Percentiles rank a stretch among this genome's conserved stretches.
Evolutionary conservation across 2,329 filamentous ascomycete species (phyloP).

Genomic region (Plenodomus biglobosus): DNA sequence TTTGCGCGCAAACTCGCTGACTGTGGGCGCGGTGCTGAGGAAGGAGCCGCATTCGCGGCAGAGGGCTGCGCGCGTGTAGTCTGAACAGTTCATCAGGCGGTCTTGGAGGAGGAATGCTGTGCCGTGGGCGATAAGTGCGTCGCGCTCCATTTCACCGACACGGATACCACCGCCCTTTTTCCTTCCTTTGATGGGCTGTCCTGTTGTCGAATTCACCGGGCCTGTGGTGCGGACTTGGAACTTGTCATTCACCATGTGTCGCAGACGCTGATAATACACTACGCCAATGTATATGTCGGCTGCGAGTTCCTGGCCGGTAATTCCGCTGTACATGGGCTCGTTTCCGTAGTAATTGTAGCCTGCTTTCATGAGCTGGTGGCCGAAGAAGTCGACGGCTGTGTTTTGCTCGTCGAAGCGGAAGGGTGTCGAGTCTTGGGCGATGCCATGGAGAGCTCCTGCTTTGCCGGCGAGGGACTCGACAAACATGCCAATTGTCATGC

Average conservation of each 20-base stretch:
- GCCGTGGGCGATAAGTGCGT: slow-evolving; percentile 91
- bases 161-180: slow-evolving; percentile 97
- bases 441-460: slow-evolving; percentile 86
- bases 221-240: slow-evolving; percentile 97
- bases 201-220: slow-evolving; percentile 84
- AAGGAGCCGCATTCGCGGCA: slow-evolving; percentile 90
- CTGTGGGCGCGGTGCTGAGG: slow-evolving; percentile 79
- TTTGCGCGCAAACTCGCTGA: slow-evolving; percentile 59
- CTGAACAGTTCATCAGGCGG: slow-evolving; percentile 93
- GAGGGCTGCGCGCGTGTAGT: slow-evolving; percentile 86
- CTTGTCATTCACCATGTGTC: slow-evolving; percentile 99
- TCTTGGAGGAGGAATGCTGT: slow-evolving; percentile 95
- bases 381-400: slow-evolving; percentile 91
- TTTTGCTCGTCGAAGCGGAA: slow-evolving; percentile 93
- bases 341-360: slow-evolving; percentile 99
- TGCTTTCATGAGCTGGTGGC: slow-evolving; percentile 89
- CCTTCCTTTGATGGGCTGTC: slow-evolving; percentile 94
- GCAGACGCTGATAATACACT: slow-evolving; percentile 95
- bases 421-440: slow-evolving; percentile 94
- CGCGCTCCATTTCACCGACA: slow-evolving; percentile 98
- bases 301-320: slow-evolving; percentile 89
- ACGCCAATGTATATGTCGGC: slow-evolving; percentile 96
- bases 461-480: slow-evolving; percentile 96
- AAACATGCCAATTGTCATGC: slow-evolving; percentile 99
- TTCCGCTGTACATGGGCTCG: slow-evolving; percentile 97